Conservation (phyloP, 2,329 filamentous ascomycete genomes). For the Hypoxylon sp. region DNA sequence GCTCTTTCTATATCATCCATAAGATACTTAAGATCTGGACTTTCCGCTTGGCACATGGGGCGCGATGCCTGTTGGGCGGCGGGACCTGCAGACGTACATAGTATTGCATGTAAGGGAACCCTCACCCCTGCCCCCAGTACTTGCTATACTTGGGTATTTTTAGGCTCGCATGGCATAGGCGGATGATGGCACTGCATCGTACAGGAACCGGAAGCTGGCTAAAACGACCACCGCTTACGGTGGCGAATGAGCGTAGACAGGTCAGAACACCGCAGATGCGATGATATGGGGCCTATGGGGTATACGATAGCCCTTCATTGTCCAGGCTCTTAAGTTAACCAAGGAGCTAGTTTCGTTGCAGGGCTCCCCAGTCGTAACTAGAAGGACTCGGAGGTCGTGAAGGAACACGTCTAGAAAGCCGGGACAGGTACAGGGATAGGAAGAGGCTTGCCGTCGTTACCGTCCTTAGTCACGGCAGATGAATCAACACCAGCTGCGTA, state of each 20-base stretch:
- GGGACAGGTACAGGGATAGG: conserved; percentile 28
- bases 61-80: conserved; percentile 25
- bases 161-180: conserved; percentile 22
- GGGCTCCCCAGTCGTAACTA: conserved; percentile 14
- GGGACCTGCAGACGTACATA: conserved; percentile 38
- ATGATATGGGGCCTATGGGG: conserved; percentile 1
- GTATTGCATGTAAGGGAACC: conserved; percentile 27
- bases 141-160: conserved; percentile 20
- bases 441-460: conserved; percentile 15
- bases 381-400: conserved; percentile 20
- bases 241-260: conserved; percentile 24
- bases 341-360: conserved; percentile 22
- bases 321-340: conserved; percentile 18
- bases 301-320: conserved; percentile 13
- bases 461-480: conserved; percentile 32
- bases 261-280: conserved; percentile 19
- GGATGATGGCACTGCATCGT: conserved; percentile 16
- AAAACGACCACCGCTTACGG: conserved; percentile 23
- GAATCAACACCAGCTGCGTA: conserved; percentile 17
- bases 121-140: conserved; percentile 13
- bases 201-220: conserved; percentile 12
- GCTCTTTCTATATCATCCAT: conserved; percentile 33
- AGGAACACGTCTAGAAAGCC: conserved; percentile 31
- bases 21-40: conserved; percentile 32
- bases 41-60: conserved; percentile 25